Percentiles rank a stretch among this genome's conserved stretches.
These are phyloP conservation scores for Strombidium stylifer DNA, from an alignment of 73 alveolate species.

Conservation along the genomic window DNA sequence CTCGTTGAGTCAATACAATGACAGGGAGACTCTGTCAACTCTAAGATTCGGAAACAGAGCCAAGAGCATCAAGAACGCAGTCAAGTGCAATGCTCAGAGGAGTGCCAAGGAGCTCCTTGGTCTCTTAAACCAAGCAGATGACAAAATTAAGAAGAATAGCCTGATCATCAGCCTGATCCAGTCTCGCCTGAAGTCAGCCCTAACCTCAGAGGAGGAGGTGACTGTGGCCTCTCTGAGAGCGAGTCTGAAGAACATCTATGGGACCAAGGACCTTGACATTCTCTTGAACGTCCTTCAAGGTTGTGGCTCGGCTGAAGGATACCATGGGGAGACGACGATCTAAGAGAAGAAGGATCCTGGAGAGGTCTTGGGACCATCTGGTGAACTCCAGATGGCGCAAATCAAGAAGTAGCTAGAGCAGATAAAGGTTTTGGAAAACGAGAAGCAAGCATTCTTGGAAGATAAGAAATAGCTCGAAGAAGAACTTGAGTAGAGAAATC, in stretches of 20 bases:
- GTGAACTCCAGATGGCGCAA: neutral
- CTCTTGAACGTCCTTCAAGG: slow-evolving; percentile 9
- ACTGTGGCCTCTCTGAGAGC: slow-evolving; percentile 9
- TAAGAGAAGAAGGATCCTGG: slow-evolving; percentile 5
- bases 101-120: slow-evolving; percentile 70
- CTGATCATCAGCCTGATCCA: slow-evolving; percentile 26
- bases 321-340: slow-evolving; percentile 8
- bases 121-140: slow-evolving; percentile 54
- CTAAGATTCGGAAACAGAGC: slow-evolving; percentile 96
- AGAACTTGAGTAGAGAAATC: slow-evolving; percentile 42
- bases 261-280: slow-evolving; percentile 48
- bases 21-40: slow-evolving; percentile 90
- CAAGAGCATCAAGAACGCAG: slow-evolving; percentile 88
- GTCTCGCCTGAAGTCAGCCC: neutral
- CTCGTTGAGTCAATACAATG: slow-evolving; percentile 79
- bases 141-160: slow-evolving; percentile 42
- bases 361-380: neutral
- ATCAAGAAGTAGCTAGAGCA: slow-evolving; percentile 38
- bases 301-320: too few species aligned
- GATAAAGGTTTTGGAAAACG: slow-evolving; percentile 33
- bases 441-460: slow-evolving; percentile 14
- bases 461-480: slow-evolving; percentile 56
- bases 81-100: slow-evolving; percentile 69
- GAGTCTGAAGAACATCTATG: slow-evolving; percentile 12
- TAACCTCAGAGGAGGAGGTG: slow-evolving; percentile 4